Evolutionary conservation across 768 basidiomycete species (phyloP), one percentile per base, ranked within the genome.

Genomic region (Pholiota conissans): DNA sequence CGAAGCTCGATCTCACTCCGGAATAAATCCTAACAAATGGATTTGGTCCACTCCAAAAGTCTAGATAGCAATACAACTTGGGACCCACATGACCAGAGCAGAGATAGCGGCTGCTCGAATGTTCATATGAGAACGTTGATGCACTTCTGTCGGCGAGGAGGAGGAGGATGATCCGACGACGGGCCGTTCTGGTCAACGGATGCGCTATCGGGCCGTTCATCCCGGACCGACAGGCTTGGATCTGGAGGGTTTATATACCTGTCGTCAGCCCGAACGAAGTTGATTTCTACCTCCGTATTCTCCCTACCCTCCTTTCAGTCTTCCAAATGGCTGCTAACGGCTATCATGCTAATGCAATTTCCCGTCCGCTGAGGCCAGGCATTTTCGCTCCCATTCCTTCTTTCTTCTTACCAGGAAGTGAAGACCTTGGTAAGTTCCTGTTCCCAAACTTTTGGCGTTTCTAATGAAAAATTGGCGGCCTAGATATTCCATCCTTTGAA

Each of bases 371-470:
- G 62, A 82, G 76, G 54, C 71, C 91, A 22, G 93, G 94, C 42
- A 83, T 96, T 56, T 95, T 82, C 72, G 89, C 90, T 9, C 95
- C 95, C 29, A 84, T 96, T 65, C 91, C 88, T 29, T 84, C 93
- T 14, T 95, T 96, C 77, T 95, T 93, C 78, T 70, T 85, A 18
- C 77, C 79, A 1, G 81, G 79, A 32, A 82, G 86, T 39, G 91
- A 95, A 71, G 92, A 95, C 63, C 82, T 96, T 55, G 93, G 93
- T 91, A 65, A 67, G 84, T 76, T 30, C 49, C 30, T 52, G 58
- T 52, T 27, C 18, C 49, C 22, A 8, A 46, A 16, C 13, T 16
- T 50, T 50, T 48, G 18, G 18, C 37, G 14, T 27, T 49, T 46
- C 30, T 57, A 49, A 34, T n/a, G 22, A n/a, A 34, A 51, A 37